Percentiles rank a stretch among this genome's conserved stretches.
These are phyloP conservation scores for Omphalotus olearius DNA, from an alignment of 1,284 basidiomycete genomes.

Conservation along the genomic window DNA sequence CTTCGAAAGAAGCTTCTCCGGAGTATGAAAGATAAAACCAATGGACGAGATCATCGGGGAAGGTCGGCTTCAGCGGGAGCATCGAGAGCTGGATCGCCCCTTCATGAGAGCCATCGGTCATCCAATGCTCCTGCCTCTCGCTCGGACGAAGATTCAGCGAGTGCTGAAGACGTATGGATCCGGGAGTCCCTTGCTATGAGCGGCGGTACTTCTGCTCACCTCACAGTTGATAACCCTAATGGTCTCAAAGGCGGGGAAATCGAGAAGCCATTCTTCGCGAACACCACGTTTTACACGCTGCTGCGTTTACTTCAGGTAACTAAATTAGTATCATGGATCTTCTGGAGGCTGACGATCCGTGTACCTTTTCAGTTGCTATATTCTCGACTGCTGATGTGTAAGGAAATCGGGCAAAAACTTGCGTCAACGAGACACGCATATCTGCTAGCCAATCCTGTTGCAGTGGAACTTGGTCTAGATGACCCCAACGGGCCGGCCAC, in stretches of 20 bases:
- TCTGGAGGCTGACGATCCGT: constrained; percentile 10
- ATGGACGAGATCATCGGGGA: constrained; percentile 21
- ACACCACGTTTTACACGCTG: constrained; percentile 91
- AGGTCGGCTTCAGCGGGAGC: constrained; percentile 30
- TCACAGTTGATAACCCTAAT: neutral
- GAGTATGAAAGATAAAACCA: constrained; percentile 55
- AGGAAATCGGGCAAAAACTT: constrained; percentile 67
- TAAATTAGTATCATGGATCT: neutral
- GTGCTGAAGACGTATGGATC: constrained; percentile 55
- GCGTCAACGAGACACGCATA: constrained; percentile 57
- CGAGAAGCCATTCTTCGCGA: constrained; percentile 77
- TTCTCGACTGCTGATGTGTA: constrained; percentile 84
- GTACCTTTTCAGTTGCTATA: constrained; percentile 74
- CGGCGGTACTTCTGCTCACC: constrained; percentile 14
- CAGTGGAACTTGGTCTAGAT: constrained; percentile 68
- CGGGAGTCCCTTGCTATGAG: constrained; percentile 40
- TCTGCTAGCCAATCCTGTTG: constrained; percentile 65
- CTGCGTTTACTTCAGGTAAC: constrained; percentile 82
- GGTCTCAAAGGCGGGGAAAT: constrained; percentile 20
- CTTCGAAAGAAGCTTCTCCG: constrained; percentile 76
- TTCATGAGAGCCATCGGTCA: constrained; percentile 24
- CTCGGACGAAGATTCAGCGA: constrained; percentile 23
- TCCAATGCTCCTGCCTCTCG: constrained; percentile 21
- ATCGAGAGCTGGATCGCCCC: constrained; percentile 37
- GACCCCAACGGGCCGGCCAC: constrained; percentile 72